Evolutionary conservation across 352 stramenopile genomes (phyloP).

Genomic region (Blastocystis sp.): DNA sequence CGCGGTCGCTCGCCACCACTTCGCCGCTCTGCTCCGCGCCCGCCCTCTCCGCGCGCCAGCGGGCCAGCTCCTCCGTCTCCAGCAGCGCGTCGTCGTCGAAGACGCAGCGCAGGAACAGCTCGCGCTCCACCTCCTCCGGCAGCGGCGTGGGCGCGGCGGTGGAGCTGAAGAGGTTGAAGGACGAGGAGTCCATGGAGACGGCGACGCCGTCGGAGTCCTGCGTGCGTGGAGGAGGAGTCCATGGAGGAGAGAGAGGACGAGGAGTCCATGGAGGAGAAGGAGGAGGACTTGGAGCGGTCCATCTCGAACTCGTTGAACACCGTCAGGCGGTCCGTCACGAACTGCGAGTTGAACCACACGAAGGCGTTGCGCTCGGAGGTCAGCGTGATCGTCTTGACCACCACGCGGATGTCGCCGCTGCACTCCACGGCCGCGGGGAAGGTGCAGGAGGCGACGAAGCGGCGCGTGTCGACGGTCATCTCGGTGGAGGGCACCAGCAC

Average conservation of each 20-base stretch:
- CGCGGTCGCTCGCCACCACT: not conserved
- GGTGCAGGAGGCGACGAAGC: not conserved
- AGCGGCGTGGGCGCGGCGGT: not conserved
- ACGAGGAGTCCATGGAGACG: not conserved
- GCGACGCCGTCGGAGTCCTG: not conserved
- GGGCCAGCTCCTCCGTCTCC: not conserved
- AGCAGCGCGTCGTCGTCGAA: not conserved
- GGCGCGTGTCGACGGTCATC: conserved; percentile 8
- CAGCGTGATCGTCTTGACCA: conserved; percentile 11
- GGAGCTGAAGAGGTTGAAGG: not conserved
- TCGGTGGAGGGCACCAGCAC: not conserved
- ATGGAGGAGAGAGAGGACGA: conserved; percentile 17
- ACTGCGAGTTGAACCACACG: conserved; percentile 66
- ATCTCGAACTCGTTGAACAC: conserved; percentile 31
- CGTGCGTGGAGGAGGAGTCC: conserved; percentile 1
- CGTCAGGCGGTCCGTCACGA: conserved; percentile 34
- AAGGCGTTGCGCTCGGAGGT: conserved; percentile 17
- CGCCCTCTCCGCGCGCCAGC: not conserved
- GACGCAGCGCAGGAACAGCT: not conserved
- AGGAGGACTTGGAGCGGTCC: conserved; percentile 48
- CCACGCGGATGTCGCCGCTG: conserved; percentile 21
- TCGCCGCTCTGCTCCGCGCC: not conserved
- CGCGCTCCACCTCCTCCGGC: not conserved
- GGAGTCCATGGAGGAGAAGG: not conserved
- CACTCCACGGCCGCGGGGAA: not conserved